A percentile compares a stretch with the other conserved stretches of the same genome.
Conservation (phyloP, 1,284 basidiomycete genomes). For the Sporisorium sorghi region DNA sequence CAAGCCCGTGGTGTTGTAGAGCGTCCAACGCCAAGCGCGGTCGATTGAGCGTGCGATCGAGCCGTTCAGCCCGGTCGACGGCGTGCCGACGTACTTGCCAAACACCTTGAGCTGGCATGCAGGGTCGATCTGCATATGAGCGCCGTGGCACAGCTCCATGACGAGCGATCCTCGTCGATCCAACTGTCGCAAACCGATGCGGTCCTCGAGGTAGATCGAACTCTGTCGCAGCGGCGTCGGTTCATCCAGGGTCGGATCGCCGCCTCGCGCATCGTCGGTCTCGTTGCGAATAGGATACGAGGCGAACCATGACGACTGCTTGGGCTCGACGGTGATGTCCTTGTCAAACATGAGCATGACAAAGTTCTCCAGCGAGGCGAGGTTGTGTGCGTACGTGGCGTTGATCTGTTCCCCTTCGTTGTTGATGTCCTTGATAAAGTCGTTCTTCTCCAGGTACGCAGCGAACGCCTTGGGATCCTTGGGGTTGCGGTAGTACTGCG, state of each 20-base stretch:
- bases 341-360: slow-evolving; percentile 68
- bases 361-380: slow-evolving; percentile 65
- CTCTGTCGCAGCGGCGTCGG: slow-evolving; percentile 80
- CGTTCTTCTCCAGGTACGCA: slow-evolving; percentile 78
- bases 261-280: slow-evolving; percentile 13
- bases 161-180: slow-evolving; percentile 76
- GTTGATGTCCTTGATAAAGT: slow-evolving; percentile 71
- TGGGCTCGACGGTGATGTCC: slow-evolving; percentile 64
- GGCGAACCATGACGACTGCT: slow-evolving; percentile 64
- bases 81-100: slow-evolving; percentile 61
- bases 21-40: slow-evolving; percentile 41
- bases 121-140: slow-evolving; percentile 64
- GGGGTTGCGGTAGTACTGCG: slow-evolving; percentile 93
- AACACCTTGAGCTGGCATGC: slow-evolving; percentile 64
- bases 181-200: slow-evolving; percentile 84
- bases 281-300: slow-evolving; percentile 57
- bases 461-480: slow-evolving; percentile 73
- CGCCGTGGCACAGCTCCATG: slow-evolving; percentile 61
- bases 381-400: slow-evolving; percentile 59
- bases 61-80: slow-evolving; percentile 21
- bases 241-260: slow-evolving; percentile 8
- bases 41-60: slow-evolving; percentile 28
- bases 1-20: slow-evolving; percentile 47
- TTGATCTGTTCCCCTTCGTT: slow-evolving; percentile 60
- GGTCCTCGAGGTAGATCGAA: slow-evolving; percentile 83